Evolutionary conservation across 495 filamentous ascomycete genomes (phyloP).

Genomic region (Clohesyomyces aquaticus): DNA sequence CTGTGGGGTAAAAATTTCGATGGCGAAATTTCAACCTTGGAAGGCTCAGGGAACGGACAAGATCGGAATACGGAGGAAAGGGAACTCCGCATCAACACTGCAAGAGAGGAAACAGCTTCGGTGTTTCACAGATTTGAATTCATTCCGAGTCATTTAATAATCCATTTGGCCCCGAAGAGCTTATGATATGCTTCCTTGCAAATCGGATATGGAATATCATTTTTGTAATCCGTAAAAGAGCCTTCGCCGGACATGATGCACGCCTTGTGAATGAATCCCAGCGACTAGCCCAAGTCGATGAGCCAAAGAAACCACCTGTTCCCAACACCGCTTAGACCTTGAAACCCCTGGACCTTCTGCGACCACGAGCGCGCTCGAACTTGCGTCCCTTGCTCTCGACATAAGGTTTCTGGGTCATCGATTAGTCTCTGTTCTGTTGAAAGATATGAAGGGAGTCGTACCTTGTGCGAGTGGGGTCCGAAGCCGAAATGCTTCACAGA

Average conservation of each 20-base stretch:
- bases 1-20: conserved; percentile 16
- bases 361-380: conserved; percentile 97
- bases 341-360: conserved; percentile 94
- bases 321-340: conserved; percentile 73
- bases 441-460: conserved; percentile 50
- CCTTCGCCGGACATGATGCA: conserved; percentile 29
- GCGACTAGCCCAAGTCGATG: conserved; percentile 30
- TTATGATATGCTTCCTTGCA: conserved; percentile 25
- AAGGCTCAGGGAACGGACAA: background rate
- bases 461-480: conserved; percentile 96
- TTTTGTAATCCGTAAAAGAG: conserved; percentile 33
- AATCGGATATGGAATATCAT: conserved; percentile 31
- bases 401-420: conserved; percentile 76
- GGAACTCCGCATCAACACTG: too few species aligned
- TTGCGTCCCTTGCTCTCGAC: conserved; percentile 98
- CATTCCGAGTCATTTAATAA: background rate
- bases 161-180: conserved; percentile 12
- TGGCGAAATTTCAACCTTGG: background rate
- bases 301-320: conserved; percentile 28
- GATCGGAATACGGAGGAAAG: background rate
- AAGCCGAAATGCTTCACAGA: conserved; percentile 99
- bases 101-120: too few species aligned
- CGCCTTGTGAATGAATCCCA: conserved; percentile 31
- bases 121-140: background rate
- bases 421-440: conserved; percentile 40